These are phyloP conservation scores for Rhodomyrtus psidioides DNA, from an alignment of 441 rosid species.

Conservation along the genomic window DNA sequence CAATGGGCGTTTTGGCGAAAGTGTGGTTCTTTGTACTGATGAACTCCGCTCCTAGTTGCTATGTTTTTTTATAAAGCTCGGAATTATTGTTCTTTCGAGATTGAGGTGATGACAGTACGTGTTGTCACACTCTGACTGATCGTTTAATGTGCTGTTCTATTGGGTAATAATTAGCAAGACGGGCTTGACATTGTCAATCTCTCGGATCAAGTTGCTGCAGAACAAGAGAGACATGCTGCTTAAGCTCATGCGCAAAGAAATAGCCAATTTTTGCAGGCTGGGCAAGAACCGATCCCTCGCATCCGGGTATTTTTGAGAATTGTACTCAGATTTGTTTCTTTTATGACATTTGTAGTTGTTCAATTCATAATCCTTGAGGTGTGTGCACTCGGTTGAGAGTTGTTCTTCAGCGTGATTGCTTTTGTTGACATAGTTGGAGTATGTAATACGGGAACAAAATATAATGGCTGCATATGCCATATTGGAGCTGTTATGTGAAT, in stretches of 20 bases:
- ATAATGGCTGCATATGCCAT: slow-evolving; percentile 76
- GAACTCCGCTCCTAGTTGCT: not conserved
- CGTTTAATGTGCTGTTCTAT: not conserved
- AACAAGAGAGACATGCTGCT: slow-evolving; percentile 92
- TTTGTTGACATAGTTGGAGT: slow-evolving; percentile 53
- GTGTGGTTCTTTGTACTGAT: not conserved
- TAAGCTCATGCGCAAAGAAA: slow-evolving; percentile 87
- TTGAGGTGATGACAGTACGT: not conserved
- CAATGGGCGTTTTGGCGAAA: not conserved
- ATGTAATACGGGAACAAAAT: slow-evolving; percentile 78
- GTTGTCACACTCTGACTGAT: not conserved
- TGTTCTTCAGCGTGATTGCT: not conserved
- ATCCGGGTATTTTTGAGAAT: slow-evolving; percentile 42
- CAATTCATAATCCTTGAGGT: not conserved
- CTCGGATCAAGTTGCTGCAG: slow-evolving; percentile 79
- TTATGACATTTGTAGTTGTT: not conserved
- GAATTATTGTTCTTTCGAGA: not conserved
- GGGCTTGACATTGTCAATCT: slow-evolving; percentile 58
- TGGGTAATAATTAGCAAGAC: slow-evolving; percentile 55
- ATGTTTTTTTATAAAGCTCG: no score
- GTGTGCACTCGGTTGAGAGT: not conserved
- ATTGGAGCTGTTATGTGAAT: slow-evolving; percentile 79
- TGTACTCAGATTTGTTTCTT: not conserved
- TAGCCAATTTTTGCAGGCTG: slow-evolving; percentile 89
- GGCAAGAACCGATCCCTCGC: slow-evolving; percentile 91